Base-by-base conservation (phyloP, 108 stramenopile genomes). In the Epipyxis sp. region DNA sequence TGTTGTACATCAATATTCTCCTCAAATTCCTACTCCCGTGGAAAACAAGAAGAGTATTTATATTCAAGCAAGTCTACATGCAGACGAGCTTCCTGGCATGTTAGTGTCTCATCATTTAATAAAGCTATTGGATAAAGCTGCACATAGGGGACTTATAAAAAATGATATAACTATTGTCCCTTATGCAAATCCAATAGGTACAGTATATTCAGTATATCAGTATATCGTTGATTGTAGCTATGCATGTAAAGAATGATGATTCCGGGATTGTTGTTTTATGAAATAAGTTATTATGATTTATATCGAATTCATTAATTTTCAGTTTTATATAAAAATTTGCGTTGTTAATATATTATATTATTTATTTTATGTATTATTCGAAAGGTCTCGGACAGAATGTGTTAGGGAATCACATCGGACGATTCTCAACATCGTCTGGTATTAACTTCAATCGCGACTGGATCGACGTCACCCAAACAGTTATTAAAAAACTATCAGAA, bases 371-470 rank as follows among this genome's bases (percentile, higher is more conserved):
- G n/a, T n/a, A n/a, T n/a, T n/a, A 68, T 68, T 37, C 65, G 29
- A 68, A 37, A 37, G 65, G 71, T 10, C 35, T 74, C 27, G 6
- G 27, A 6, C 71, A 74, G 34, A 20, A 30, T 54, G 20, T 74
- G 71, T 43, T 54, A 27, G 71, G 71, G 3, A 6, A 13, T 27
- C 71, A 74, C 34, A 6, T 74, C 10, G 71, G 71, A 13, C 44
- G 71, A 37, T 74, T 74, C 43, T 6, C 46, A 29, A 13, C 43
- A 27, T 46, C 44, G 3, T 6, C 13, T 34, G 71, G 71, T 54
- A 34, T 20, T 34, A 74, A 74, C 34, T 74, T 74, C 35, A 74
- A 74, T 74, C 71, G 71, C 43, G 71, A 74, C 34, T 74, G 71
- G 71, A 74, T 74, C 34, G 71, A 74, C 34, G 44, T 46, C 16